Evolutionary conservation across 2,329 filamentous ascomycete genomes (phyloP).

Genomic region (Cercospora sp.): DNA sequence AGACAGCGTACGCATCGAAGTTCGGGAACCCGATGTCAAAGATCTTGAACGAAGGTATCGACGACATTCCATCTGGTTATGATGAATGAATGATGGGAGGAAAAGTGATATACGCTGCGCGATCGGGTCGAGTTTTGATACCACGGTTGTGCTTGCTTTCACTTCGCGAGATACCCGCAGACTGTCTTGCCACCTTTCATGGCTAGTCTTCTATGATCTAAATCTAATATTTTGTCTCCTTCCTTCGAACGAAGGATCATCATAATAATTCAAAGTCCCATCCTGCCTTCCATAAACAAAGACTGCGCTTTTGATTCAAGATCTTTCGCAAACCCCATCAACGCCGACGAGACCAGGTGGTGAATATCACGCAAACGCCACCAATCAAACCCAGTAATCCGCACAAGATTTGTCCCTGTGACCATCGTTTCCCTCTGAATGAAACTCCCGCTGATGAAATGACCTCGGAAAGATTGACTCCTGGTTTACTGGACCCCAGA

Average conservation of each 20-base stretch:
- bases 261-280: neutral
- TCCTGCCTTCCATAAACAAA: neutral
- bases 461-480: neutral
- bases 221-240: neutral
- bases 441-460: neutral
- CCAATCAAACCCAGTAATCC: neutral
- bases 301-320: neutral
- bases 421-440: neutral
- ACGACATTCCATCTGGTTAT: conserved; percentile 5
- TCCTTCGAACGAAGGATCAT: neutral
- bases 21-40: conserved; percentile 21
- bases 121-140: neutral
- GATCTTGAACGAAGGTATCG: conserved; percentile 1
- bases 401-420: neutral
- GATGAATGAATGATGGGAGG: neutral
- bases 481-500: neutral
- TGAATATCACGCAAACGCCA: neutral
- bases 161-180: neutral
- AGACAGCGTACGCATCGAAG: conserved; percentile 24
- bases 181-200: neutral
- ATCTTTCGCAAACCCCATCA: neutral
- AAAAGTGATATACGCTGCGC: neutral
- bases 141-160: neutral
- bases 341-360: neutral
- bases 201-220: neutral